These are phyloP conservation scores for Heterobasidion irregulare DNA, from an alignment of 1,284 basidiomycete species.

Conservation along the genomic window DNA sequence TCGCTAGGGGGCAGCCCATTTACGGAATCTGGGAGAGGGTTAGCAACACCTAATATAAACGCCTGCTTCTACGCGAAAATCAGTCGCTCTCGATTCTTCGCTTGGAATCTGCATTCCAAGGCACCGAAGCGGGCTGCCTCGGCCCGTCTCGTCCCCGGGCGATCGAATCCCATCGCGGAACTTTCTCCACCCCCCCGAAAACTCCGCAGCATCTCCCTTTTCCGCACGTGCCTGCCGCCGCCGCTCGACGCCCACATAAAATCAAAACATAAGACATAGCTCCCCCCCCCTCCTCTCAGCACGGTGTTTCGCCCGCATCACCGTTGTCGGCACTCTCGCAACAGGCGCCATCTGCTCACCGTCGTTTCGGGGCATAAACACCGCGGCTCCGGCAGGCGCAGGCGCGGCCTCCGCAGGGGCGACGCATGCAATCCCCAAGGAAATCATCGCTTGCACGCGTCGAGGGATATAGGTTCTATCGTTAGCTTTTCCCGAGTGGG, in stretches of 20 bases:
- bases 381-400: too few relatives aligned
- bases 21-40: neutral
- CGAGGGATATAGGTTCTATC: neutral
- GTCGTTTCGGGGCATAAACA: too few relatives aligned
- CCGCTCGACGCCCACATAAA: neutral
- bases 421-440: too few relatives aligned
- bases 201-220: neutral
- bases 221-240: neutral
- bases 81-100: conserved; percentile 5
- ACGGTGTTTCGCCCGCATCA: too few relatives aligned
- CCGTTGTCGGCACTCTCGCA: too few relatives aligned
- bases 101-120: conserved; percentile 1
- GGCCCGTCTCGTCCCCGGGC: conserved; percentile 8
- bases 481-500: neutral
- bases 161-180: neutral
- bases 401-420: neutral
- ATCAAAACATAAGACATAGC: too few relatives aligned
- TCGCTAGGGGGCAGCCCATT: neutral
- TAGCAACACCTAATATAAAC: neutral
- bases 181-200: conserved; percentile 8
- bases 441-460: neutral
- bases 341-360: neutral
- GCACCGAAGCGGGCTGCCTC: conserved; percentile 12
- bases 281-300: too few relatives aligned
- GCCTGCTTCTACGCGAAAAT: neutral